Evolutionary conservation across 2,329 filamentous ascomycete genomes (phyloP).

Genomic region (Xylariaceae sp.): DNA sequence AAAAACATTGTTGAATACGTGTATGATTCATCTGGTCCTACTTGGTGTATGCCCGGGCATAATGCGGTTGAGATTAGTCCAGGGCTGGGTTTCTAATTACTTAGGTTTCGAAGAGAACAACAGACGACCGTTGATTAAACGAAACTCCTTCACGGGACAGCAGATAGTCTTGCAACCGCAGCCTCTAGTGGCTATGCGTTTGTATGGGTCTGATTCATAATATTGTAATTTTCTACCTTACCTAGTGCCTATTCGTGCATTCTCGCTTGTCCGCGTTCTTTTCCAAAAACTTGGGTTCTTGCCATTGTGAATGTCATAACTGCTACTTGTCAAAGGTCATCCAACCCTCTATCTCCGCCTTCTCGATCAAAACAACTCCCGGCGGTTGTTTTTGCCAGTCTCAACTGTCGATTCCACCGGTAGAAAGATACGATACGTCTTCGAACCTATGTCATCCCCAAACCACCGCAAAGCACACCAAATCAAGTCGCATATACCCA

Average conservation of each 20-base stretch:
- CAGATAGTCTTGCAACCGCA: slow-evolving; percentile 25
- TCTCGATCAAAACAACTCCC: too few relatives aligned
- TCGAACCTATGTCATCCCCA: too few relatives aligned
- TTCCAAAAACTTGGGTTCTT: slow-evolving; percentile 1
- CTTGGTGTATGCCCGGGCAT: slow-evolving; percentile 17
- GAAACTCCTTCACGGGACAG: slow-evolving; percentile 14
- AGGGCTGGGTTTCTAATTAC: not conserved
- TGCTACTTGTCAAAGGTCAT: too few relatives aligned
- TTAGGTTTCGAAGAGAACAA: not conserved
- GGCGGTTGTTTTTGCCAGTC: too few relatives aligned
- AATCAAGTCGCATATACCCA: too few relatives aligned
- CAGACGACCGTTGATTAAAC: slow-evolving; percentile 16
- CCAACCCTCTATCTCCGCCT: too few relatives aligned
- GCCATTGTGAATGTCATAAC: not conserved
- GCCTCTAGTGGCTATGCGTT: slow-evolving; percentile 26
- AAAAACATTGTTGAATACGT: slow-evolving; percentile 14
- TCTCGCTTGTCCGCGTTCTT: slow-evolving; percentile 4
- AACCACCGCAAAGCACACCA: too few relatives aligned
- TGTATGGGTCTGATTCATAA: slow-evolving; percentile 39
- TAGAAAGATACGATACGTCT: too few relatives aligned
- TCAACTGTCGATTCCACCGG: too few relatives aligned
- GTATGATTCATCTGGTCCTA: slow-evolving; percentile 21
- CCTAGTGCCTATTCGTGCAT: slow-evolving; percentile 38
- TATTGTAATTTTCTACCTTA: slow-evolving; percentile 46
- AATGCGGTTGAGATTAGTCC: slow-evolving; percentile 5